Evolutionary conservation across 1,284 basidiomycete genomes (phyloP), one percentile per base, ranked within the genome.

Genomic region (Vanrija sp.): DNA sequence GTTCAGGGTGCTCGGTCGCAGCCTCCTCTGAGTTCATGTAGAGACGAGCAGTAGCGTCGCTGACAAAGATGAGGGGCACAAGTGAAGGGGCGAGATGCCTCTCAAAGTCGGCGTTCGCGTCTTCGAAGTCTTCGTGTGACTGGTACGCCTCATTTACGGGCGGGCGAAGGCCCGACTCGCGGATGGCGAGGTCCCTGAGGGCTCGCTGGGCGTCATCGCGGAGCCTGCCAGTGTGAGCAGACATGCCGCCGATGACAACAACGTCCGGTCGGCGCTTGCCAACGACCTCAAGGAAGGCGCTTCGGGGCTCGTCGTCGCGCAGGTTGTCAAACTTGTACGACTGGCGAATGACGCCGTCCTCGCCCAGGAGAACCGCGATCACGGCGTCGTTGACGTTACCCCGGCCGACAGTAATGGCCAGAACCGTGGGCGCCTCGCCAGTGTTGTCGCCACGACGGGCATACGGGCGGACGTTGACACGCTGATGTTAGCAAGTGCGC

Each of bases 321-420:
- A 95, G 80, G 66, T 93, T 93, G 77, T 98, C 94, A 50, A 97
- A 82, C 67, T 88, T 89, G 49, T 85, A 83, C 61, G 91, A 86
- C 65, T 96, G 89, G 19, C 91, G 87, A 66, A 96, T 80, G 50
- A 89, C 87, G 15, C 94, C 94, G 44, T 85, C 84, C 61, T 90
- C 84, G 68, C 98, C 94, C 48, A 98, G 73, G 75, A 87, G 89
- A 49, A 96, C 87, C 31, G 89, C 78, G 27, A 86, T 84, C 56
- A 97, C 89, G 2, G 87, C 85, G 73, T 98, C 95, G 65, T 87
- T 88, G 38, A 90, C 89, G 64, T 96, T 92, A 47, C 96, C 96
- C 69, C 88, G 87, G 43, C 96, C 96, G 83, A 93, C 92, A 4
- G 95, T 97, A 54, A 97, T 78, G 5, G 95, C 90, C 37, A 99